phyloP scores from a whole-genome alignment of 306 rosid species.

The Arachis hypogaea region DNA sequence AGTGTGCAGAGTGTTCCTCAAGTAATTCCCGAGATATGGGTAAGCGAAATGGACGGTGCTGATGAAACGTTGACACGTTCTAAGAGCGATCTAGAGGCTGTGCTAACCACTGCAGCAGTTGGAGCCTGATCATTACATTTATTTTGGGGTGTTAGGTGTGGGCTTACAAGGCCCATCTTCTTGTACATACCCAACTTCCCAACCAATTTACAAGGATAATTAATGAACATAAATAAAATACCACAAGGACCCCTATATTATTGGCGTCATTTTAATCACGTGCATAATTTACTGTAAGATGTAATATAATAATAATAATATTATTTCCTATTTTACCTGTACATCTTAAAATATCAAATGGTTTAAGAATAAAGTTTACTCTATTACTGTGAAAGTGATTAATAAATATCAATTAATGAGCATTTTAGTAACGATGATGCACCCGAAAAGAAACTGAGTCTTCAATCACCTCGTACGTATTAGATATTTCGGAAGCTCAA shows the following conservation, averaged over 20 bases:
- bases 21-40: conserved; percentile 70
- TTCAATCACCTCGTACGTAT: not conserved
- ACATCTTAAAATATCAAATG: not conserved
- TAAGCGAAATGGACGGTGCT: conserved; percentile 33
- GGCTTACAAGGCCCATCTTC: not conserved
- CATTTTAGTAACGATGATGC: not conserved
- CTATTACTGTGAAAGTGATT: not conserved
- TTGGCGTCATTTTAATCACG: conserved; percentile 30
- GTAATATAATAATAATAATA: too few relatives aligned
- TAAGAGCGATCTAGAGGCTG: conserved; percentile 62
- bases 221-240: not conserved
- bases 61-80: conserved; percentile 46
- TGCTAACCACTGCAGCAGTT: conserved; percentile 50
- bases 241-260: not conserved
- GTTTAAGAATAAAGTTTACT: not conserved
- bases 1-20: conserved; percentile 48
- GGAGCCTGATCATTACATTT: conserved; percentile 52
- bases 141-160: not conserved
- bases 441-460: not conserved
- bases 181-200: conserved; percentile 17
- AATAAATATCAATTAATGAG: not conserved
- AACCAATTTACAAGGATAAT: not conserved
- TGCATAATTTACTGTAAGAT: conserved; percentile 13
- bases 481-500: too few relatives aligned
- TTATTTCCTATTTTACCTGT: too few relatives aligned